Evolutionary conservation across 805 yeast species (phyloP).

Genomic region (Kodamaea leandrae): DNA sequence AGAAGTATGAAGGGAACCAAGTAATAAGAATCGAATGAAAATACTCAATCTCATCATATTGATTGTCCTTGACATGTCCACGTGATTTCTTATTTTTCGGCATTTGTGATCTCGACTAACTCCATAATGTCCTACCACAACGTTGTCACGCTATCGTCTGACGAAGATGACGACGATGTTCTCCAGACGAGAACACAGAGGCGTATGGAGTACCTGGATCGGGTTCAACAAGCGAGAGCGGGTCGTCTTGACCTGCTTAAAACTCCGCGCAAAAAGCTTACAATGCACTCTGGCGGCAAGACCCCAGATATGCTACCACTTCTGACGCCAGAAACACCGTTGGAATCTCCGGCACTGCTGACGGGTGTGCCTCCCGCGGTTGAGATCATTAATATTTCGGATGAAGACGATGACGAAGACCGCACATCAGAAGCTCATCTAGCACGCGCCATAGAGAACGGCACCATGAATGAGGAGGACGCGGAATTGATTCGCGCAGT

Average conservation of each 20-base stretch:
- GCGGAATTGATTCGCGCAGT: constrained; percentile 1
- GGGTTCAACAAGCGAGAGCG: neutral
- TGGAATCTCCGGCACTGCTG: constrained; percentile 1
- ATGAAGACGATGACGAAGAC: constrained; percentile 5
- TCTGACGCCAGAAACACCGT: constrained; percentile 6
- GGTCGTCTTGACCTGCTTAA: constrained; percentile 8
- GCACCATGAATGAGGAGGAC: constrained; percentile 2
- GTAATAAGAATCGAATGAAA: no score
- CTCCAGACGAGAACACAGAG: neutral
- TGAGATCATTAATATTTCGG: constrained; percentile 9
- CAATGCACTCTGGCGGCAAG: neutral
- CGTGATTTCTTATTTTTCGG: no score
- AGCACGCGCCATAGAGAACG: constrained; percentile 1
- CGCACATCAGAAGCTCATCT: neutral
- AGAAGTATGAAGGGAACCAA: no score
- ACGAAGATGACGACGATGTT: constrained; percentile 5
- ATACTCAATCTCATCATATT: no score
- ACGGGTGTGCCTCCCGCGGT: neutral
- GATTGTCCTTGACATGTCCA: no score
- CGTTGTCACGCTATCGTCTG: constrained; percentile 8
- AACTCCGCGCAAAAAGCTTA: neutral
- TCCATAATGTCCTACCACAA: constrained; percentile 1
- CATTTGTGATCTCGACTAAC: no score
- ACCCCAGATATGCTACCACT: constrained; percentile 1
- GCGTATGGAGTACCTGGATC: neutral